phyloP scores from a whole-genome alignment of 164 flowering plant genomes.

The Malania oleifera region DNA sequence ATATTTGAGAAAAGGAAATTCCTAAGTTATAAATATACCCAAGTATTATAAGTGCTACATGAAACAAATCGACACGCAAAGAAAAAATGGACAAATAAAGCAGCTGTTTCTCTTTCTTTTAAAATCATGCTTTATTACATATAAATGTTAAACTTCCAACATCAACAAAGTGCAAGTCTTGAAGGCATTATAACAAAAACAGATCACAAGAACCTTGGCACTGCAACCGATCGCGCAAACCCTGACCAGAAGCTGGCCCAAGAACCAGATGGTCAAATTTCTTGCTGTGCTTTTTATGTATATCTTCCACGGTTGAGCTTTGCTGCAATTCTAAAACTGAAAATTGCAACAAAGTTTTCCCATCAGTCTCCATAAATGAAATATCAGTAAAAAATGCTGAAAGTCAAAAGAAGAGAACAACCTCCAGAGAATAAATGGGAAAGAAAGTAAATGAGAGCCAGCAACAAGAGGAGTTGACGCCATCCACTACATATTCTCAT shows the following conservation, averaged over 20 bases:
- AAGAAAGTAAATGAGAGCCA: slow-evolving; percentile 55
- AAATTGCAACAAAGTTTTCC: background rate
- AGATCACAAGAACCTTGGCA: slow-evolving; percentile 59
- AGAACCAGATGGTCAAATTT: slow-evolving; percentile 77
- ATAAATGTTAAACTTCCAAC: background rate
- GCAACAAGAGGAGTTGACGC: slow-evolving; percentile 47
- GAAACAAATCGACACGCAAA: too few relatives aligned
- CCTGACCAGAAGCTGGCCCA: slow-evolving; percentile 90
- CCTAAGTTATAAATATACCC: too few relatives aligned
- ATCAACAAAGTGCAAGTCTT: background rate
- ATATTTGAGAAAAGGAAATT: too few relatives aligned
- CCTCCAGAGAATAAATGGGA: slow-evolving; percentile 60
- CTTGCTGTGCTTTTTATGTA: slow-evolving; percentile 18
- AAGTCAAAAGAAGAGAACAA: background rate
- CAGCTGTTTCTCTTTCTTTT: too few relatives aligned
- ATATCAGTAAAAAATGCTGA: background rate
- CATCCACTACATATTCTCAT: slow-evolving; percentile 54
- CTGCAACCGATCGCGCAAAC: slow-evolving; percentile 73
- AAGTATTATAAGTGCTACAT: too few relatives aligned
- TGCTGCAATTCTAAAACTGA: slow-evolving; percentile 53
- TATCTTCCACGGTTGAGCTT: slow-evolving; percentile 18
- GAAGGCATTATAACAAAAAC: background rate
- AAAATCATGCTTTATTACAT: too few relatives aligned
- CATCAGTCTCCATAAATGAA: background rate
- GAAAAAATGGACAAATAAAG: too few relatives aligned